Percentiles rank a stretch among this genome's conserved stretches.
phyloP scores from a whole-genome alignment of 805 yeast genomes.

The Saccharomycopsis microspora region DNA sequence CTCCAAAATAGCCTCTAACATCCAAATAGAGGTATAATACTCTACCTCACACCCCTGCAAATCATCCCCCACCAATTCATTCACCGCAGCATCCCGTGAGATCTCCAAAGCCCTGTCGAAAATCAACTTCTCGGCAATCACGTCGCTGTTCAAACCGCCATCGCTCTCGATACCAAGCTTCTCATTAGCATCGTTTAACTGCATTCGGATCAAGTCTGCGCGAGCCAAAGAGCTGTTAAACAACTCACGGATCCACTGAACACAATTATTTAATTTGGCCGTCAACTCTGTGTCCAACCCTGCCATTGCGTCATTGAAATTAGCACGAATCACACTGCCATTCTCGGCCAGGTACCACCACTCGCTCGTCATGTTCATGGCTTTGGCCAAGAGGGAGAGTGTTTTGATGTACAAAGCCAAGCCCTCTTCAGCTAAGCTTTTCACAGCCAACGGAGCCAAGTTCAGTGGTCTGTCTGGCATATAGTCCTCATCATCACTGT shows the following conservation, averaged over 20 bases:
- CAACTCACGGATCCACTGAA: conserved; percentile 84
- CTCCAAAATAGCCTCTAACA: conserved; percentile 80
- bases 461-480: conserved; percentile 11
- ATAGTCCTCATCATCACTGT: conserved; percentile 19
- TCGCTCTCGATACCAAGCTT: conserved; percentile 18
- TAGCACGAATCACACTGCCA: conserved; percentile 20
- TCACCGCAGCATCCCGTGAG: conserved; percentile 82
- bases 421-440: conserved; percentile 71
- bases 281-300: conserved; percentile 4
- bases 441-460: conserved; percentile 46
- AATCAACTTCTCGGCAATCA: conserved; percentile 72
- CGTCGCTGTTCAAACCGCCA: conserved; percentile 17
- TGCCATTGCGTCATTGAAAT: conserved; percentile 1
- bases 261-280: conserved; percentile 31
- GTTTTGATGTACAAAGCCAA: conserved; percentile 77
- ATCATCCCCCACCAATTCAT: conserved; percentile 70
- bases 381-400: conserved; percentile 68
- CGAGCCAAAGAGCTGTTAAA: conserved; percentile 84
- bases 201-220: conserved; percentile 66
- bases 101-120: conserved; percentile 92
- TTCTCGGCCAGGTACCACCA: conserved; percentile 71
- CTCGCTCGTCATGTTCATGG: conserved; percentile 73
- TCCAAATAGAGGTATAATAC: conserved; percentile 89
- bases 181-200: conserved; percentile 36
- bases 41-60: conserved; percentile 72